A percentile compares a stretch with the other conserved stretches of the same genome.
phyloP scores from a whole-genome alignment of 257 asterid genomes.

The Solanum chiquidenum region DNA sequence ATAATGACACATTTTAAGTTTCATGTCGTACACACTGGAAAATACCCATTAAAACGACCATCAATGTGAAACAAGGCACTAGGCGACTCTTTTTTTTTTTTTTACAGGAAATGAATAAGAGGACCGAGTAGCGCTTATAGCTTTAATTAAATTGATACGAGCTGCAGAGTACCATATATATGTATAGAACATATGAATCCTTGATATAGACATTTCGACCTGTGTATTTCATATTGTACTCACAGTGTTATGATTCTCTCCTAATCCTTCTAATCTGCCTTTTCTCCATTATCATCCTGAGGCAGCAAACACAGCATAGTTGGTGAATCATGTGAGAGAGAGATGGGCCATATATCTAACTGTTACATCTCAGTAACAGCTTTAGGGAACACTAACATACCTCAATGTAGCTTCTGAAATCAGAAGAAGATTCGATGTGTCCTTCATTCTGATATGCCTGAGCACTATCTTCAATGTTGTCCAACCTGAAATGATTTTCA shows the following conservation, averaged over 20 bases:
- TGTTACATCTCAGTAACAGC: not conserved
- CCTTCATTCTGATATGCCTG: slow-evolving; percentile 62
- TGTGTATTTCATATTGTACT: not conserved
- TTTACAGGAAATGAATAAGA: not conserved
- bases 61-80: not conserved
- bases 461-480: slow-evolving; percentile 76
- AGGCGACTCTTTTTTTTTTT: not conserved
- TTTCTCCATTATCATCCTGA: not conserved
- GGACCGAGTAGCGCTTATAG: not conserved
- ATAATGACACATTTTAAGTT: not conserved
- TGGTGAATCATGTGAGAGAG: not conserved
- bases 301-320: not conserved
- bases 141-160: not conserved
- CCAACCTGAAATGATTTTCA: slow-evolving; percentile 49
- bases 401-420: slow-evolving; percentile 51
- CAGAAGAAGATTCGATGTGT: slow-evolving; percentile 52
- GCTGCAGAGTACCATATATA: not conserved
- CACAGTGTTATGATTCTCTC: not conserved
- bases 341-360: not conserved
- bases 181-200: not conserved
- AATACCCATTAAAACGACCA: not conserved
- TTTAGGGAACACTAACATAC: slow-evolving; percentile 19
- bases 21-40: not conserved
- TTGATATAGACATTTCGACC: not conserved
- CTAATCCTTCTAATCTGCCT: not conserved